These are phyloP conservation scores for Ustilago shanxiensis DNA, from an alignment of 1,284 basidiomycete genomes.

Conservation along the genomic window DNA sequence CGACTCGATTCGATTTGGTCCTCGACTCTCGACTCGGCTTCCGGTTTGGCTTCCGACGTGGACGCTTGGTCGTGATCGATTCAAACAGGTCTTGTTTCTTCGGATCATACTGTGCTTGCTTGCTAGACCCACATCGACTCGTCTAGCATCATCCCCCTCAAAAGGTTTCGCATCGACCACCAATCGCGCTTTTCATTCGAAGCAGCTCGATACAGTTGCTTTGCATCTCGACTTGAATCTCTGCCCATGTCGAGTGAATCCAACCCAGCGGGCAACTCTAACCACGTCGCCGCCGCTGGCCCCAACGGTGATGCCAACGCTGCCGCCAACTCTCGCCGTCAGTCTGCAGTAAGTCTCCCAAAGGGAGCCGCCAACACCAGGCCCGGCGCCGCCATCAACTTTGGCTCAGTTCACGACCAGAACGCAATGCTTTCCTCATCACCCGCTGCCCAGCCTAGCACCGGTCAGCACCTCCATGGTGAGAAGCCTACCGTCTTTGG, in stretches of 20 bases:
- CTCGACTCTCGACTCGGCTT: constrained; percentile 11
- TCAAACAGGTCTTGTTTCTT: neutral
- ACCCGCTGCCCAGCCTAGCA: constrained; percentile 69
- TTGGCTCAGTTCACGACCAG: constrained; percentile 71
- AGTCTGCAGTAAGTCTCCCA: constrained; percentile 65
- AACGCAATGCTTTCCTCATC: constrained; percentile 71
- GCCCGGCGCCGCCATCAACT: constrained; percentile 67
- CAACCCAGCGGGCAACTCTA: constrained; percentile 40
- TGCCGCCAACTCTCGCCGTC: constrained; percentile 51
- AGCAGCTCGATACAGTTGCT: constrained; percentile 40
- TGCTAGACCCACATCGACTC: neutral
- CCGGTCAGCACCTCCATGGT: constrained; percentile 65
- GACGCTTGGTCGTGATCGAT: constrained; percentile 8
- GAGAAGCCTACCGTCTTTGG: constrained; percentile 70
- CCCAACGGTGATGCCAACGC: constrained; percentile 56
- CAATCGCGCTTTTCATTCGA: constrained; percentile 17
- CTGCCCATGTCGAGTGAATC: constrained; percentile 58
- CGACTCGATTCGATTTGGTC: constrained; percentile 7
- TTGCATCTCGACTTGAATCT: constrained; percentile 36
- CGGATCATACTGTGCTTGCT: neutral
- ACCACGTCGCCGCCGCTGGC: constrained; percentile 47
- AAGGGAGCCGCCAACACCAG: constrained; percentile 51
- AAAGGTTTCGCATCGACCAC: constrained; percentile 15
- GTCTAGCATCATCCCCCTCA: constrained; percentile 6
- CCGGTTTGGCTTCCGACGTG: constrained; percentile 22